phyloP scores from a whole-genome alignment of 495 filamentous ascomycete species.

The Penicillium macrosclerotiorum region DNA sequence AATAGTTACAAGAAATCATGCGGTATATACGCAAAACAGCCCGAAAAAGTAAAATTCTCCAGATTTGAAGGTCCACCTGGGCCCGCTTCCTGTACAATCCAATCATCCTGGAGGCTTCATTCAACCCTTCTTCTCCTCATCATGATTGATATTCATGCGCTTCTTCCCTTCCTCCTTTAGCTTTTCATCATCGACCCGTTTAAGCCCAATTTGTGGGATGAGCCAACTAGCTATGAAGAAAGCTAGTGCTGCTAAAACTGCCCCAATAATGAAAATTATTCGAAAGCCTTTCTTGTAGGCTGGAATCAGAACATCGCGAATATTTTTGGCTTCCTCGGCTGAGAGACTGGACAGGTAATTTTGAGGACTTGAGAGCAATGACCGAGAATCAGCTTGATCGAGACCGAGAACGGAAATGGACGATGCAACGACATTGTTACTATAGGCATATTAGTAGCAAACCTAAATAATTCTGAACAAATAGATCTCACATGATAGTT shows the following conservation, averaged over 20 bases:
- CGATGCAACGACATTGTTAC: constrained; percentile 44
- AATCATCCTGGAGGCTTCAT: neutral
- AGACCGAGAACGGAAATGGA: constrained; percentile 34
- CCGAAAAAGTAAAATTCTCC: no score
- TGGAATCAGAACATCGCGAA: constrained; percentile 39
- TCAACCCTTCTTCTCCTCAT: constrained; percentile 11
- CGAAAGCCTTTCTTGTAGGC: constrained; percentile 50
- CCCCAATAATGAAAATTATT: constrained; percentile 50
- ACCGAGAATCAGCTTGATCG: constrained; percentile 20
- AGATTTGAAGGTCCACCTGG: no score
- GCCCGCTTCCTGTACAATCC: no score
- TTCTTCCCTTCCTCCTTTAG: constrained; percentile 46
- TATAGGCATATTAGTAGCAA: constrained; percentile 14
- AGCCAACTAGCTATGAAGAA: constrained; percentile 42
- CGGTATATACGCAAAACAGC: no score
- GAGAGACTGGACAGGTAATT: constrained; percentile 30
- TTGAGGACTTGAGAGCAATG: constrained; percentile 31
- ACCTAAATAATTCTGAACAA: neutral
- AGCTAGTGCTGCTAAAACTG: constrained; percentile 43
- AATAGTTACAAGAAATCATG: no score
- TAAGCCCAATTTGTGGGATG: constrained; percentile 48
- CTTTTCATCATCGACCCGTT: constrained; percentile 43
- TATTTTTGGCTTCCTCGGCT: constrained; percentile 29
- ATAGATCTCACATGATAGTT: constrained; percentile 43
- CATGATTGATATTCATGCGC: constrained; percentile 16